Conservation (phyloP, 2,329 filamentous ascomycete genomes). For the Apiospora arundinis region DNA sequence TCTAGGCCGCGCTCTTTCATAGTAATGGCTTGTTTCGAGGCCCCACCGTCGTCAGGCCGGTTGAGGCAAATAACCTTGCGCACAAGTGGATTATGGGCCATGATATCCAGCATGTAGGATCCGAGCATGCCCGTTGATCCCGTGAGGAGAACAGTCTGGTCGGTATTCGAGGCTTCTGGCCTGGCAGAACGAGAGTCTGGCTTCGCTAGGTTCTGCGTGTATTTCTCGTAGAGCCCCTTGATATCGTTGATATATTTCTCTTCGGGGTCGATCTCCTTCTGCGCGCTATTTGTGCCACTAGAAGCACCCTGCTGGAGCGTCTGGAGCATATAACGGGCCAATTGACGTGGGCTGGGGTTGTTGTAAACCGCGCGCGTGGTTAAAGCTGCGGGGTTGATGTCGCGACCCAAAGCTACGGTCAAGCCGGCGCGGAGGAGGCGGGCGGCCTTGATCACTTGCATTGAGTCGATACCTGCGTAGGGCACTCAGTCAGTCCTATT, state of each 20-base stretch:
- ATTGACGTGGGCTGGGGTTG: conserved; percentile 43
- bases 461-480: conserved; percentile 42
- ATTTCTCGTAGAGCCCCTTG: conserved; percentile 32
- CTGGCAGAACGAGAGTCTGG: conserved; percentile 24
- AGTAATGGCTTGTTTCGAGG: conserved; percentile 45
- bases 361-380: conserved; percentile 49
- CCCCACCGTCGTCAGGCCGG: conserved; percentile 48
- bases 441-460: conserved; percentile 48
- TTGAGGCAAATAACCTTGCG: conserved; percentile 57
- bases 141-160: conserved; percentile 47
- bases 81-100: conserved; percentile 43
- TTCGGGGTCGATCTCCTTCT: conserved; percentile 12
- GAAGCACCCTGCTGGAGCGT: background rate
- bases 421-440: conserved; percentile 45
- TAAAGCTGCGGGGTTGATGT: conserved; percentile 42
- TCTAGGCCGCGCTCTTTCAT: conserved; percentile 47
- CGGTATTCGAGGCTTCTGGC: conserved; percentile 31
- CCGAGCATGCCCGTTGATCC: conserved; percentile 58
- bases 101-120: conserved; percentile 51
- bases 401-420: conserved; percentile 36
- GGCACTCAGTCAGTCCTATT: background rate
- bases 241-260: conserved; percentile 25
- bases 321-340: conserved; percentile 42
- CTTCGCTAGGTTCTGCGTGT: conserved; percentile 37
- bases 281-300: background rate